Conservation (phyloP, 2,329 filamentous ascomycete species). For the Hymenoscyphus albidus region DNA sequence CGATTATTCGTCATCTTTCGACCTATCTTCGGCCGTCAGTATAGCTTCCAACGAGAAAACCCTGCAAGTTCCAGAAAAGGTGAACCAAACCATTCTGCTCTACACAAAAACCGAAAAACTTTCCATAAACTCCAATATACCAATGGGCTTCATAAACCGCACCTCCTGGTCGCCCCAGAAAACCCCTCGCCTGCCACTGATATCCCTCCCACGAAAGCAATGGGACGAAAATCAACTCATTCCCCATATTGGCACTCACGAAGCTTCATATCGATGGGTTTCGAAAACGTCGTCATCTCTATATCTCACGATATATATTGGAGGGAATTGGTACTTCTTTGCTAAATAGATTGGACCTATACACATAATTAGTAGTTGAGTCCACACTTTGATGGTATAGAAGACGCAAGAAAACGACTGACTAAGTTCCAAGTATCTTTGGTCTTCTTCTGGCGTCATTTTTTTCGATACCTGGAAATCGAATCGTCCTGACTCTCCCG, state of each 20-base stretch:
- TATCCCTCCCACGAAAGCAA: slow-evolving; percentile 33
- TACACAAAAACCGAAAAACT: slow-evolving; percentile 46
- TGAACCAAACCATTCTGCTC: slow-evolving; percentile 41
- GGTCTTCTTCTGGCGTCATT: too few relatives aligned
- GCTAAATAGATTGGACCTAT: background rate
- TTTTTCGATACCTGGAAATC: too few relatives aligned
- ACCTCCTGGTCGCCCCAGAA: slow-evolving; percentile 43
- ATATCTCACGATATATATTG: background rate
- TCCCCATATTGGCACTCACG: slow-evolving; percentile 31
- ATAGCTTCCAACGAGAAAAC: background rate
- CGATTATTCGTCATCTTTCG: slow-evolving; percentile 6
- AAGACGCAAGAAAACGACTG: background rate
- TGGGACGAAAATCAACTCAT: slow-evolving; percentile 44
- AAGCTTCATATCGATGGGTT: slow-evolving; percentile 34
- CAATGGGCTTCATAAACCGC: slow-evolving; percentile 46
- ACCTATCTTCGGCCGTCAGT: slow-evolving; percentile 25
- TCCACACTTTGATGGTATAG: background rate
- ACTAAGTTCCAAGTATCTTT: background rate
- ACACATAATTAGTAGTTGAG: background rate
- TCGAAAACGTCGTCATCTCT: background rate
- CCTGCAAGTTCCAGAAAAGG: slow-evolving; percentile 6
- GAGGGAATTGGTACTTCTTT: background rate
- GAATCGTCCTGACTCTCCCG: too few relatives aligned
- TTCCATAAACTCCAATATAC: slow-evolving; percentile 40
- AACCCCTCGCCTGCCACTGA: slow-evolving; percentile 31